phyloP scores from a whole-genome alignment of 768 basidiomycete genomes.

The Mycena haematopus region DNA sequence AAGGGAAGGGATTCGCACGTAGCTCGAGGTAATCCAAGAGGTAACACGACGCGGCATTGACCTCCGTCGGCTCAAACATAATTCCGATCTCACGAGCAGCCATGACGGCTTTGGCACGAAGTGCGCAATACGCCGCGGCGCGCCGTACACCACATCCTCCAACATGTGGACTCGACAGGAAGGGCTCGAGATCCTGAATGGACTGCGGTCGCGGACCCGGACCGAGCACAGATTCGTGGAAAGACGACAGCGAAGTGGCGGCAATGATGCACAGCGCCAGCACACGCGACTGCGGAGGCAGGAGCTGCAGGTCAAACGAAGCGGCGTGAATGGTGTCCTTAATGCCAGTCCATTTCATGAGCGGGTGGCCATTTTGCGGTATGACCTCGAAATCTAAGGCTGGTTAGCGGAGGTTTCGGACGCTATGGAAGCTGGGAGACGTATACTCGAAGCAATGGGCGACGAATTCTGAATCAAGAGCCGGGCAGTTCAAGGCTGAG shows the following conservation, averaged over 20 bases:
- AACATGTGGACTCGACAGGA: constrained; percentile 1
- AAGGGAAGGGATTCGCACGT: not conserved
- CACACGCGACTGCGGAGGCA: constrained; percentile 13
- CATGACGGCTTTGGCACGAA: constrained; percentile 11
- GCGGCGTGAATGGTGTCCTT: not conserved
- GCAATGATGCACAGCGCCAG: constrained; percentile 23
- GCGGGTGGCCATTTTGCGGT: not conserved
- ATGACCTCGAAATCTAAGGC: not conserved
- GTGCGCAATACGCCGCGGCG: not conserved
- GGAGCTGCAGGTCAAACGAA: constrained; percentile 8
- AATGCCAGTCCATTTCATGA: not conserved
- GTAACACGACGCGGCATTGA: constrained; percentile 22
- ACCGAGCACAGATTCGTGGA: constrained; percentile 12
- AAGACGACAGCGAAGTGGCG: constrained; percentile 5
- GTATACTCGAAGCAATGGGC: not conserved
- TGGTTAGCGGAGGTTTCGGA: not conserved
- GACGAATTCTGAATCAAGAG: not conserved
- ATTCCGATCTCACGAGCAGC: constrained; percentile 16
- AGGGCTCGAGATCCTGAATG: not conserved
- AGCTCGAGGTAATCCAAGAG: constrained; percentile 18
- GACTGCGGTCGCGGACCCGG: constrained; percentile 13
- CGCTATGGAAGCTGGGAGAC: not conserved
- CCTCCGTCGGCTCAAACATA: constrained; percentile 13
- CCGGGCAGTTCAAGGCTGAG: not conserved
- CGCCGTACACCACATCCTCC: constrained; percentile 14